phyloP scores from a whole-genome alignment of 1,284 basidiomycete genomes.

The Cutaneotrichosporon curvatum region DNA sequence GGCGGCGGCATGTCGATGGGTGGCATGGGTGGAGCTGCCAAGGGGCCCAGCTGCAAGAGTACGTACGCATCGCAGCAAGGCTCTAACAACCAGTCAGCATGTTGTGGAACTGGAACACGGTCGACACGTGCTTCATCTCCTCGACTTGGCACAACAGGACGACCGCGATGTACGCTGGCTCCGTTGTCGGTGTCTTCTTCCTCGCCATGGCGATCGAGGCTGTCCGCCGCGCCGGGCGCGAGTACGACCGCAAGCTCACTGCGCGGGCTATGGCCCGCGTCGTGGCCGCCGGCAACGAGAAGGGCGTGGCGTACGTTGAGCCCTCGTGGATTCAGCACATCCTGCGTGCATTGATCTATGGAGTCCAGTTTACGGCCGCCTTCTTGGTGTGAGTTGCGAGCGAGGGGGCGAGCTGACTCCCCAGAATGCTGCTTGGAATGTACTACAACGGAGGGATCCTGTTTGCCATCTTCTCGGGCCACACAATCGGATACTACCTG shows the following conservation, averaged over 20 bases:
- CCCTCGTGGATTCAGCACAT: conserved; percentile 38
- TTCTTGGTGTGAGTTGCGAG: conserved; percentile 36
- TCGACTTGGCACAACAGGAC: conserved; percentile 40
- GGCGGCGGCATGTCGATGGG: conserved; percentile 17
- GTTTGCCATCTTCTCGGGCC: conserved; percentile 44
- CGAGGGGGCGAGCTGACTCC: not conserved
- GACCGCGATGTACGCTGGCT: conserved; percentile 43
- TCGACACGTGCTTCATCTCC: conserved; percentile 47
- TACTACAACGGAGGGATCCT: conserved; percentile 46
- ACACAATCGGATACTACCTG: conserved; percentile 34
- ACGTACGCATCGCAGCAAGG: too few species aligned
- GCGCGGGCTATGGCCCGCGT: not conserved
- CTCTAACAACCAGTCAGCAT: conserved; percentile 31
- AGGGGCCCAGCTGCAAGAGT: conserved; percentile 31
- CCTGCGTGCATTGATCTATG: conserved; percentile 39
- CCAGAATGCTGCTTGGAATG: conserved; percentile 38
- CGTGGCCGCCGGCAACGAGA: not conserved
- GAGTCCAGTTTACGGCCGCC: conserved; percentile 42
- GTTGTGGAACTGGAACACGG: conserved; percentile 45
- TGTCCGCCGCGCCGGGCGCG: conserved; percentile 40
- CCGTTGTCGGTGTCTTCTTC: conserved; percentile 46
- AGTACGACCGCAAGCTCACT: conserved; percentile 44
- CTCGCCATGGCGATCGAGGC: conserved; percentile 44
- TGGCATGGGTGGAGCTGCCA: not conserved
- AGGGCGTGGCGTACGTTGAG: conserved; percentile 1